Evolutionary conservation across 257 asterid species (phyloP).

Genomic region (Anisodus tanguticus): DNA sequence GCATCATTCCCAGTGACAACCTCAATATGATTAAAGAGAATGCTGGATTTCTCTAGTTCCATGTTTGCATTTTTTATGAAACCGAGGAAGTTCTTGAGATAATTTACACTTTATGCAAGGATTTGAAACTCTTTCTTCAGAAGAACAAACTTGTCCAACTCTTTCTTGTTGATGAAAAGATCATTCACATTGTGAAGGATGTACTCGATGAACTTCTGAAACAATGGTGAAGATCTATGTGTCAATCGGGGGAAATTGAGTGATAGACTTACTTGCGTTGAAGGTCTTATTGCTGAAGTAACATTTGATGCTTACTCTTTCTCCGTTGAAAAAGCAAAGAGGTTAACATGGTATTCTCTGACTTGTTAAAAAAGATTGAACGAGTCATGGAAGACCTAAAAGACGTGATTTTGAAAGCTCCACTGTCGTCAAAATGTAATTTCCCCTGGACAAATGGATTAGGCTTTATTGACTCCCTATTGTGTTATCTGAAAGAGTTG

Average conservation of each 20-base stretch:
- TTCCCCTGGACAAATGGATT: not conserved
- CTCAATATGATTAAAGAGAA: not conserved
- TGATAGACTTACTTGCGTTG: not conserved
- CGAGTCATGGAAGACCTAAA: not conserved
- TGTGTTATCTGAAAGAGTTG: not conserved
- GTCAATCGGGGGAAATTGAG: not conserved
- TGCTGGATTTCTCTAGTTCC: not conserved
- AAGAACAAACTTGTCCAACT: not conserved
- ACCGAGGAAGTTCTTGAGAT: not conserved
- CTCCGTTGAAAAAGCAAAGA: not conserved
- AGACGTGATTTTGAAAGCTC: not conserved
- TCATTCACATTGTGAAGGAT: not conserved
- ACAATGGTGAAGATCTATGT: not conserved
- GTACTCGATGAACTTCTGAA: not conserved
- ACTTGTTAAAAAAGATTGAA: not conserved
- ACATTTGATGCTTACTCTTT: not conserved
- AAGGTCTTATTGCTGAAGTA: not conserved
- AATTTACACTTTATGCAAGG: not conserved
- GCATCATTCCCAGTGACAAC: conserved; percentile 5
- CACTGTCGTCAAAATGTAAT: not conserved
- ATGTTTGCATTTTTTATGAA: not conserved
- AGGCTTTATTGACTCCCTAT: not conserved
- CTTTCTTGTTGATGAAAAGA: not conserved
- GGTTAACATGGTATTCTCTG: not conserved
- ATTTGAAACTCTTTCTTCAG: not conserved